phyloP scores from a whole-genome alignment of 257 asterid species.

The Gentiana straminea region DNA sequence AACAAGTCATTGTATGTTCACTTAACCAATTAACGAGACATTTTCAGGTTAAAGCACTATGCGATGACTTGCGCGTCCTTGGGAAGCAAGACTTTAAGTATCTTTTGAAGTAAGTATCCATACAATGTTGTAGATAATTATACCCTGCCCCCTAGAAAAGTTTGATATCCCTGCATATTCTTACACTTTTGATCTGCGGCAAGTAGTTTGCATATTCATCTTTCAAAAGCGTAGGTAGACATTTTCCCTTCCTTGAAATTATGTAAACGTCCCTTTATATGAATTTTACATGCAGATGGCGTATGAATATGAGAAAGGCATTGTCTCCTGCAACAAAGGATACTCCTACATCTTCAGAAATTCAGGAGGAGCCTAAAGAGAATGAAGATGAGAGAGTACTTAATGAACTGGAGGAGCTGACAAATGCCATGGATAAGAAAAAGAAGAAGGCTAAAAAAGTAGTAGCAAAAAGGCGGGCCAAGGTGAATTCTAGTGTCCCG shows the following conservation, averaged over 20 bases:
- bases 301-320: constrained; percentile 61
- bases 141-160: neutral
- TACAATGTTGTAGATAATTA: neutral
- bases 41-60: constrained; percentile 62
- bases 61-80: constrained; percentile 73
- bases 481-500: constrained; percentile 31
- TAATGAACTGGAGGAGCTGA: constrained; percentile 73
- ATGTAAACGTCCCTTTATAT: neutral
- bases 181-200: neutral
- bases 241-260: neutral
- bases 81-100: constrained; percentile 89
- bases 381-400: constrained; percentile 69
- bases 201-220: neutral
- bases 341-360: constrained; percentile 21
- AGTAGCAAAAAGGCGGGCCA: constrained; percentile 57
- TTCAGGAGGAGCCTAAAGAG: constrained; percentile 29
- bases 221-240: no score
- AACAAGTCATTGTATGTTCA: neutral
- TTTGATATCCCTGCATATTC: neutral
- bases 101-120: constrained; percentile 54
- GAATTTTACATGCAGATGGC: constrained; percentile 50
- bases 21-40: neutral
- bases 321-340: constrained; percentile 55
- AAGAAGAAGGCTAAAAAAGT: constrained; percentile 63
- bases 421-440: constrained; percentile 68